A percentile compares a stretch with the other conserved stretches of the same genome.
These are phyloP conservation scores for Senna siamea DNA, from an alignment of 306 rosid species.

Conservation along the genomic window DNA sequence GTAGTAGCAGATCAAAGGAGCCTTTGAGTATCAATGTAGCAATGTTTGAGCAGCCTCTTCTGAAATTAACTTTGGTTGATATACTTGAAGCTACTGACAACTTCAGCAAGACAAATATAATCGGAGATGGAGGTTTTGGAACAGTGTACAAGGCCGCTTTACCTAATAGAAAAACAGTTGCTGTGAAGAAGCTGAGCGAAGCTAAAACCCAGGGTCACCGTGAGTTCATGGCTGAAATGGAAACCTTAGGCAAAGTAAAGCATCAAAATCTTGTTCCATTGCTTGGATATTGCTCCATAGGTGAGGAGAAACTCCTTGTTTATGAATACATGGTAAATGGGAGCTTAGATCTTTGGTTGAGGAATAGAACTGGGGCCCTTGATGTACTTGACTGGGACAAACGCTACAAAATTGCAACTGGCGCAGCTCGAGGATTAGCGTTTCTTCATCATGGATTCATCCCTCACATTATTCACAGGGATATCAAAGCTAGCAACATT, in stretches of 20 bases:
- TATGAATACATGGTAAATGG: too few species aligned
- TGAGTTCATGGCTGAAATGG: too few species aligned
- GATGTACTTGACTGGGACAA: constrained; percentile 85
- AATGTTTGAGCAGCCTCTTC: constrained; percentile 92
- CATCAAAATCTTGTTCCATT: too few species aligned
- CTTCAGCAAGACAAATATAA: too few species aligned
- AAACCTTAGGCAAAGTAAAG: too few species aligned
- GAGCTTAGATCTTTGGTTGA: too few species aligned
- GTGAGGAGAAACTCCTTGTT: too few species aligned
- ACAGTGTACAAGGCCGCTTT: constrained; percentile 91
- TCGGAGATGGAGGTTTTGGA: constrained; percentile 99
- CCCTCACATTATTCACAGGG: constrained; percentile 97
- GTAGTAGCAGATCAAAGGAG: constrained; percentile 93
- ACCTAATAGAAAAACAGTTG: constrained; percentile 74
- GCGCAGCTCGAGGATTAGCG: constrained; percentile 82
- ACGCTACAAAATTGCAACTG: constrained; percentile 74
- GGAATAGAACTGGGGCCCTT: constrained; percentile 84
- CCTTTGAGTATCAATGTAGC: constrained; percentile 92
- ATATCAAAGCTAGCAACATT: constrained; percentile 97
- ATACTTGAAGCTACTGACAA: constrained; percentile 82
- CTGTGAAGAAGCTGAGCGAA: constrained; percentile 92
- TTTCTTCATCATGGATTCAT: constrained; percentile 92
- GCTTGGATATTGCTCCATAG: too few species aligned
- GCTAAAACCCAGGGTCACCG: too few species aligned
- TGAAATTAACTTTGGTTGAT: constrained; percentile 75